phyloP scores from a whole-genome alignment of 257 asterid genomes.

The Solanum raphanifolium region DNA sequence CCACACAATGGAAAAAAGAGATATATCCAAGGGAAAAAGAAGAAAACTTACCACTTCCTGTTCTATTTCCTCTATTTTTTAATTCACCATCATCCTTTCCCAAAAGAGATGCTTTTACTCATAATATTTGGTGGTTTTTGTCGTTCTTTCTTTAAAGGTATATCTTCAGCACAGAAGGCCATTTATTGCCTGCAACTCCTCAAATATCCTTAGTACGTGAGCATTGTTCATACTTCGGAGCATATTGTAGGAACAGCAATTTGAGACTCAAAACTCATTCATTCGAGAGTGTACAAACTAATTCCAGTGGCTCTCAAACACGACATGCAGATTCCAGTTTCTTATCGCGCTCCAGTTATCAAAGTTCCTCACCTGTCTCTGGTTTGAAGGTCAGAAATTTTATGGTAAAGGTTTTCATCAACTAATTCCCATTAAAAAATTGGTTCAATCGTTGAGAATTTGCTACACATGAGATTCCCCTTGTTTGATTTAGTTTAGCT shows the following conservation, averaged over 20 bases:
- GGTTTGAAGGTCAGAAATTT: constrained; percentile 57
- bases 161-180: constrained; percentile 97
- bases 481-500: background rate
- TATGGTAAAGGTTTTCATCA: background rate
- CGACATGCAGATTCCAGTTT: constrained; percentile 18
- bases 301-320: constrained; percentile 31
- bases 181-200: constrained; percentile 84
- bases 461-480: background rate
- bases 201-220: constrained; percentile 72
- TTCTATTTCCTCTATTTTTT: background rate
- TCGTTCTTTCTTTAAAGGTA: constrained; percentile 41
- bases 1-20: background rate
- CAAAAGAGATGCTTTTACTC: background rate
- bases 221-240: constrained; percentile 79
- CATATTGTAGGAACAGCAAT: constrained; percentile 61
- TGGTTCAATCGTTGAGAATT: background rate
- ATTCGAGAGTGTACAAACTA: constrained; percentile 30
- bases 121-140: background rate
- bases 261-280: constrained; percentile 27
- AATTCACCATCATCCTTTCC: background rate
- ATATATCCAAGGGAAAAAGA: background rate
- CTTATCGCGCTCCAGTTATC: constrained; percentile 24
- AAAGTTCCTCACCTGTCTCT: constrained; percentile 23
- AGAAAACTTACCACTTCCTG: background rate
- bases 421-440: background rate